A percentile compares a stretch with the other conserved stretches of the same genome.
Conservation (phyloP, 2,329 filamentous ascomycete species). For the Alternaria incomplexa region DNA sequence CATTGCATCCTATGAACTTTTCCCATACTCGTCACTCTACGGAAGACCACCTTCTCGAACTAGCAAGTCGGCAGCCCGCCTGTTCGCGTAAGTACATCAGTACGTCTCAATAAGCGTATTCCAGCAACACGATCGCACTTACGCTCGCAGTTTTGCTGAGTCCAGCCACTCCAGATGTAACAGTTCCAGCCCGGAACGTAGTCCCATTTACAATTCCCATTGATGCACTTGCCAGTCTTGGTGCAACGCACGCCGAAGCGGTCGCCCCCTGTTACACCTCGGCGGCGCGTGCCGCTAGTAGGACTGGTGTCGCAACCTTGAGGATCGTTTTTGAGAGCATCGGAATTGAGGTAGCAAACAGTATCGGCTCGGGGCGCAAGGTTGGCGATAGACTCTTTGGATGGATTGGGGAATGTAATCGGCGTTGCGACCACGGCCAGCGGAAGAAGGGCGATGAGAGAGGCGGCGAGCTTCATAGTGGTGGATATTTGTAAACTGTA, state of each 20-base stretch:
- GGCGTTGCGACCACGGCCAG: not conserved
- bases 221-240: not conserved
- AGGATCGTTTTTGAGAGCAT: not conserved
- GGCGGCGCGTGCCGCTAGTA: not conserved
- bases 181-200: slow-evolving; percentile 1
- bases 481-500: not conserved
- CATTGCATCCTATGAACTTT: not conserved
- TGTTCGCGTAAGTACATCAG: not conserved
- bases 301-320: slow-evolving; percentile 2
- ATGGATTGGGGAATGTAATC: not conserved
- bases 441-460: not conserved
- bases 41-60: not conserved
- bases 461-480: not conserved
- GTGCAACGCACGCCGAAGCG: slow-evolving; percentile 1
- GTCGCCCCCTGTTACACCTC: not conserved
- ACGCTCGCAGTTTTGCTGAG: not conserved
- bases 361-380: not conserved
- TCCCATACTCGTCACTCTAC: not conserved
- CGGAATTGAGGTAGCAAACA: not conserved
- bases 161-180: slow-evolving; percentile 7
- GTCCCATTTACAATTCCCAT: not conserved
- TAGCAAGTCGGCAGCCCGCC: not conserved
- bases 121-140: not conserved
- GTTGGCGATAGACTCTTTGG: not conserved
- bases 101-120: not conserved